Conservation (phyloP, 2,329 filamentous ascomycete genomes). For the Graphilbum sp. region DNA sequence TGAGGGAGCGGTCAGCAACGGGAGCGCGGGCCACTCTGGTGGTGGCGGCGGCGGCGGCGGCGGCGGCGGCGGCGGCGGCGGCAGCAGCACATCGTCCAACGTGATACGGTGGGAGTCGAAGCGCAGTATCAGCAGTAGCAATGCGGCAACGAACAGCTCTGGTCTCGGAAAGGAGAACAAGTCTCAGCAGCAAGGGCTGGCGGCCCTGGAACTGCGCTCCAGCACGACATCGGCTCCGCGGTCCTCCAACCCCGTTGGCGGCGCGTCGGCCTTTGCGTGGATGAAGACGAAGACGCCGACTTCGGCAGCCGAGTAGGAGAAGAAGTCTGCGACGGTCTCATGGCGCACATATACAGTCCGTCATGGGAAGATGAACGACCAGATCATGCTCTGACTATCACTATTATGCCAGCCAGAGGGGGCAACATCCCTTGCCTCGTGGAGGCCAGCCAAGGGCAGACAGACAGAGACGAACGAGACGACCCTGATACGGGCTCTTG, state of each 20-base stretch:
- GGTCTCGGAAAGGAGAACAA: conserved; percentile 19
- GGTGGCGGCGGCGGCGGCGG: conserved; percentile 11
- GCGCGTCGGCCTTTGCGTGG: conserved; percentile 90
- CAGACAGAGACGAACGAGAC: no score
- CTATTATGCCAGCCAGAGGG: no score
- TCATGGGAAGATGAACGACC: no score
- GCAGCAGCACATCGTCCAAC: conserved; percentile 4
- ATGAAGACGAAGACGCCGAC: conserved; percentile 43
- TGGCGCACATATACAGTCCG: no score
- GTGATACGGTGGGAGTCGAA: conserved; percentile 35
- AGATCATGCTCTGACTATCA: no score
- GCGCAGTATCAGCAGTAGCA: conserved; percentile 24
- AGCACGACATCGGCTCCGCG: conserved; percentile 30
- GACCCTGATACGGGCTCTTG: no score
- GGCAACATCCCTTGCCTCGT: no score
- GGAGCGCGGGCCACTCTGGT: conserved; percentile 4
- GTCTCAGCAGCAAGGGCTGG: conserved; percentile 10
- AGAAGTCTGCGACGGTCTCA: not conserved
- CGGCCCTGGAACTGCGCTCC: conserved; percentile 15
- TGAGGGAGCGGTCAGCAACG: no score
- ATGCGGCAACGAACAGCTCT: conserved; percentile 17
- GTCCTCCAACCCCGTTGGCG: conserved; percentile 68
- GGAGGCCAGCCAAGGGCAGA: no score
- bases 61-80: conserved; percentile 5
- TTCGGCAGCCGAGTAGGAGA: conserved; percentile 16